phyloP scores from a whole-genome alignment of 768 basidiomycete genomes.

The Amanita fuliginea region DNA sequence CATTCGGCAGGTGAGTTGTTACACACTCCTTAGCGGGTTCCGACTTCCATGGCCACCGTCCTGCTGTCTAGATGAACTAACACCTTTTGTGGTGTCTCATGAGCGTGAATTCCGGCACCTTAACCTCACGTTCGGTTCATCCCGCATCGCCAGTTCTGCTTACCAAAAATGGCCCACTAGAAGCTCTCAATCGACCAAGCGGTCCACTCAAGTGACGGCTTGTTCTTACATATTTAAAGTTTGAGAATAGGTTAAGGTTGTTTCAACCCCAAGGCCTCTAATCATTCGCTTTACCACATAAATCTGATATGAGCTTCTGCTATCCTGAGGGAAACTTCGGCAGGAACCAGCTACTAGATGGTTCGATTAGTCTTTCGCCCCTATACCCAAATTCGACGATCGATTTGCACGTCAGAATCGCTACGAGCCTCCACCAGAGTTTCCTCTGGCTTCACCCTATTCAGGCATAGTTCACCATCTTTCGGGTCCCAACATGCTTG shows the following conservation, averaged over 20 bases:
- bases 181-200: conserved; percentile 74
- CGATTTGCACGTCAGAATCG: conserved; percentile 95
- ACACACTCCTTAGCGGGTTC: no score
- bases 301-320: no score
- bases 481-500: no score
- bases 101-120: no score
- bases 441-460: conserved; percentile 82
- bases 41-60: no score
- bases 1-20: no score
- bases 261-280: conserved; percentile 86
- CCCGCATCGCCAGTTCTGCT: conserved; percentile 62
- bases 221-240: no score
- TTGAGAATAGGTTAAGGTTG: conserved; percentile 78
- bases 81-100: no score
- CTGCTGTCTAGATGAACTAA: no score
- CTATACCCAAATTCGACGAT: conserved; percentile 93
- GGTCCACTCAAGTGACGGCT: no score
- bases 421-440: conserved; percentile 94
- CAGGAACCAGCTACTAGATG: conserved; percentile 91
- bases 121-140: conserved; percentile 61
- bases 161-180: conserved; percentile 73
- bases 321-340: no score
- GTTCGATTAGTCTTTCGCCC: conserved; percentile 95
- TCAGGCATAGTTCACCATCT: no score
- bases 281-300: conserved; percentile 86